Evolutionary conservation across 2,329 filamentous ascomycete species (phyloP).

Genomic region (Colletotrichum salicis): DNA sequence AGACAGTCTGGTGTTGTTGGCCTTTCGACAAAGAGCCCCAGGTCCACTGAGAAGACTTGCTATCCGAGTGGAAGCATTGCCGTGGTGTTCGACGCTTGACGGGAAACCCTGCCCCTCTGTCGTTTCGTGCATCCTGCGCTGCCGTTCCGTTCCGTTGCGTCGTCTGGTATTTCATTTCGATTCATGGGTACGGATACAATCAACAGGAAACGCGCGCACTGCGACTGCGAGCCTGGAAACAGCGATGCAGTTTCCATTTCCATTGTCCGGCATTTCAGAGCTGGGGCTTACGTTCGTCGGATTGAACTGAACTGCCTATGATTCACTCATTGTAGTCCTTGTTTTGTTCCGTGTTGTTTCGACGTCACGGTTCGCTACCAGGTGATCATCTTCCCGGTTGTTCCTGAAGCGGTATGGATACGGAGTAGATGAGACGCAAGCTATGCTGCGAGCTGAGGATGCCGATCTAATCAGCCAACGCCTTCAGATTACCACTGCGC

Average conservation of each 20-base stretch:
- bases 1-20: neutral
- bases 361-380: constrained; percentile 4
- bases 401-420: neutral
- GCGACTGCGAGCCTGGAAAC: constrained; percentile 2
- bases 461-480: neutral
- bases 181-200: constrained; percentile 1
- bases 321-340: neutral
- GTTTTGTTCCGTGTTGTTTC: neutral
- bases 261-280: neutral
- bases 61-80: constrained; percentile 4
- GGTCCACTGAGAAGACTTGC: neutral
- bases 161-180: neutral
- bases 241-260: neutral
- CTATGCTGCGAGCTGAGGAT: neutral
- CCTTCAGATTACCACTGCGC: neutral
- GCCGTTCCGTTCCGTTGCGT: constrained; percentile 4
- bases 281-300: neutral
- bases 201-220: constrained; percentile 3
- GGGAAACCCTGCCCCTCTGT: constrained; percentile 3
- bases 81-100: neutral
- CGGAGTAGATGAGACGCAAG: neutral
- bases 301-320: neutral
- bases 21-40: neutral
- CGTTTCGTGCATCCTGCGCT: constrained; percentile 21
- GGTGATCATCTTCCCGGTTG: neutral